These are phyloP conservation scores for Colletotrichum higginsianum DNA, from an alignment of 2,329 filamentous ascomycete species.

Conservation along the genomic window DNA sequence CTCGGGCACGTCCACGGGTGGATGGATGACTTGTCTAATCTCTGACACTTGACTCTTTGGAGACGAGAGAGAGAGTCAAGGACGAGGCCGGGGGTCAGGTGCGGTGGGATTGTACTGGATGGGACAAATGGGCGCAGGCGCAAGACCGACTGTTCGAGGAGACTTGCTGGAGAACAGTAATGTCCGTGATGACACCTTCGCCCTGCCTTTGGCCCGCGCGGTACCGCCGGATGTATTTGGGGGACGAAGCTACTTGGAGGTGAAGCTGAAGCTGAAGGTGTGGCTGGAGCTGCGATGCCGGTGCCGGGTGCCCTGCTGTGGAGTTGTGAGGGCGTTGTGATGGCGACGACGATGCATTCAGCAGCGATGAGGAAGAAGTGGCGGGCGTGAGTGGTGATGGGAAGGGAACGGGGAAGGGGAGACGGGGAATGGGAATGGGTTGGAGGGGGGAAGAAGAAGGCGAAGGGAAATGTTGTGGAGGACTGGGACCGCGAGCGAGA, in stretches of 20 bases:
- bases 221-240: conserved; percentile 8
- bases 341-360: conserved; percentile 5
- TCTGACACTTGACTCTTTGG: conserved; percentile 12
- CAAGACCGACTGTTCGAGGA: neutral
- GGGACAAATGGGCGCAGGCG: neutral
- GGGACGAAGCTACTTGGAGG: conserved; percentile 3
- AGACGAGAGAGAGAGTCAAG: neutral
- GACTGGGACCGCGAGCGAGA: conserved; percentile 2
- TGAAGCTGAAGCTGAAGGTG: too few species aligned
- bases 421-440: neutral
- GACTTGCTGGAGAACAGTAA: neutral
- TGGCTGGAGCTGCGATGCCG: neutral
- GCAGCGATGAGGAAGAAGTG: neutral
- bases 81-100: too few species aligned
- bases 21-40: conserved; percentile 12
- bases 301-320: neutral
- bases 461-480: neutral
- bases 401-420: neutral
- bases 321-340: conserved; percentile 1
- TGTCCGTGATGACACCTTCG: conserved; percentile 1
- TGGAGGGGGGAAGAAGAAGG: neutral
- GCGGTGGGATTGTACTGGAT: conserved; percentile 6
- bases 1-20: neutral
- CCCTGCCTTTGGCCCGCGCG: neutral
- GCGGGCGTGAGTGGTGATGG: neutral